Evolutionary conservation across 1,284 basidiomycete species (phyloP).

Genomic region (Irpex rosettiformis): DNA sequence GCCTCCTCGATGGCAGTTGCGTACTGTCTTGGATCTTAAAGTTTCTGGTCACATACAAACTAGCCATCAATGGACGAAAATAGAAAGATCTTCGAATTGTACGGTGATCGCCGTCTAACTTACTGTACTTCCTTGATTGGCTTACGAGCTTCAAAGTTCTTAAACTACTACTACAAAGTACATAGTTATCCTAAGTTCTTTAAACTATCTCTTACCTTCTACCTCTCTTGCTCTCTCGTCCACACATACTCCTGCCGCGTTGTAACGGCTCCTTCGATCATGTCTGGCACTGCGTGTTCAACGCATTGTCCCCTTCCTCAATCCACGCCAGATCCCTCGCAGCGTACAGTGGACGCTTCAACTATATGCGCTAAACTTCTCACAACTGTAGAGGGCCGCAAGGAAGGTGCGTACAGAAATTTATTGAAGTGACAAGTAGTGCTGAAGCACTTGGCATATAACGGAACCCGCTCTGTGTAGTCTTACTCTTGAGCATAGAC

Average conservation of each 20-base stretch:
- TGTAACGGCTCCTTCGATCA: neutral
- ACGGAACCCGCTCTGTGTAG: conserved; percentile 21
- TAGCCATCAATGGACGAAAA: neutral
- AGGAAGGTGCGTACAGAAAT: conserved; percentile 46
- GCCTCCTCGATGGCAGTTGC: neutral
- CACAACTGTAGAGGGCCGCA: conserved; percentile 51
- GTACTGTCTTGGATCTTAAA: neutral
- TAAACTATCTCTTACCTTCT: neutral
- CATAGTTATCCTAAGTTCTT: neutral
- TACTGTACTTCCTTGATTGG: neutral
- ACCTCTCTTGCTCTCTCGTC: neutral
- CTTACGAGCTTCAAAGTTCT: too few relatives aligned
- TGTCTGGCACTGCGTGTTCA: neutral
- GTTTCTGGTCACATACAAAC: neutral
- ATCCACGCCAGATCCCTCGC: neutral
- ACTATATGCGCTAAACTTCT: conserved; percentile 66
- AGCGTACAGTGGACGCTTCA: conserved; percentile 7
- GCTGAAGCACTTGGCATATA: too few relatives aligned
- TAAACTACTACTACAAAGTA: too few relatives aligned
- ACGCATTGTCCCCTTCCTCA: conserved; percentile 4
- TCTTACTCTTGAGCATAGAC: conserved; percentile 48
- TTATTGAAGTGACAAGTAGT: too few relatives aligned
- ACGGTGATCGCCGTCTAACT: neutral
- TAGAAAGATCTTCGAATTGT: neutral
- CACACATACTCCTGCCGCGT: neutral